phyloP scores from a whole-genome alignment of 2,329 filamentous ascomycete genomes.

The Epichloe gansuensis region DNA sequence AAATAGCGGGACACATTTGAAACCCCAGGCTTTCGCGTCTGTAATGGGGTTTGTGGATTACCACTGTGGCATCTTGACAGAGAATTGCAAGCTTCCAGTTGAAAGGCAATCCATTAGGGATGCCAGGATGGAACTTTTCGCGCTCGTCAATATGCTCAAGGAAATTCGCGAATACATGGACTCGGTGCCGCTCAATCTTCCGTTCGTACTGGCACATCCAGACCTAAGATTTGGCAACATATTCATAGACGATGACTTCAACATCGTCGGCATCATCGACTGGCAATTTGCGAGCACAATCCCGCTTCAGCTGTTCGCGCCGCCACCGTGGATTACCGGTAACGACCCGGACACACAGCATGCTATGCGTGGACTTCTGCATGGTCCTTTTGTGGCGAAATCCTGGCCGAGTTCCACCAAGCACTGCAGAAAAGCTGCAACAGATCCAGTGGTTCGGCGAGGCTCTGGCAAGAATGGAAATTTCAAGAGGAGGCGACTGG shows the following conservation, averaged over 20 bases:
- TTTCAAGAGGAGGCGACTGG: not conserved
- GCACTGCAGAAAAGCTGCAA: not conserved
- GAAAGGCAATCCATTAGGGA: constrained; percentile 2
- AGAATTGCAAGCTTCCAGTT: constrained; percentile 7
- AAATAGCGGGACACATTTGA: not conserved
- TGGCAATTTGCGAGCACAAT: constrained; percentile 13
- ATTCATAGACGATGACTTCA: constrained; percentile 13
- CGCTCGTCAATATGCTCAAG: constrained; percentile 4
- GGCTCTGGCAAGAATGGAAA: not conserved
- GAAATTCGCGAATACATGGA: not conserved
- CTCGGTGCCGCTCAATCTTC: not conserved
- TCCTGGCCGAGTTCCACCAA: not conserved
- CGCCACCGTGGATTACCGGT: constrained; percentile 11
- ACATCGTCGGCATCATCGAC: constrained; percentile 15
- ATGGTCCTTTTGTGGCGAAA: not conserved
- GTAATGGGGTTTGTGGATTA: constrained; percentile 5
- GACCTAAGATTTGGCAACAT: constrained; percentile 13
- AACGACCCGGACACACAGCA: not conserved
- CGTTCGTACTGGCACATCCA: constrained; percentile 9
- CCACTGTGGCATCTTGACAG: constrained; percentile 7
- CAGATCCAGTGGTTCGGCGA: not conserved
- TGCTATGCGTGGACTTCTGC: too few relatives aligned
- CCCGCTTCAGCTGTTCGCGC: constrained; percentile 8
- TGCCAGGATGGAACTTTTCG: constrained; percentile 10
- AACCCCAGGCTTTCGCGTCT: not conserved